Conservation (phyloP, 148 eudicot species). For the Drosera capensis region DNA sequence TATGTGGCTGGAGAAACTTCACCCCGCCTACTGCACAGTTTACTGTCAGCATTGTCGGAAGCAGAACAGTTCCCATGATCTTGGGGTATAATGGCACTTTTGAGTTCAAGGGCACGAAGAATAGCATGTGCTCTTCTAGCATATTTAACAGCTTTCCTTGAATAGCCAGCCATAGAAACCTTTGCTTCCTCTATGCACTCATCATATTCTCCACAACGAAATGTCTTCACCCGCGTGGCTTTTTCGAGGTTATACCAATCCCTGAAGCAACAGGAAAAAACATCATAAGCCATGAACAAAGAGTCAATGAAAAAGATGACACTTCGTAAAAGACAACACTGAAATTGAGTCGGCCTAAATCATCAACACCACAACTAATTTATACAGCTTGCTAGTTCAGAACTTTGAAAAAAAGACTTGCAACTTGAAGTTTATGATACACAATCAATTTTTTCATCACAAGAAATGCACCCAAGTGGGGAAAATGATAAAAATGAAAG, state of each 20-base stretch:
- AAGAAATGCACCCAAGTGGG: too few species aligned
- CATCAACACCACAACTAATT: too few species aligned
- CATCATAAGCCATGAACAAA: too few species aligned
- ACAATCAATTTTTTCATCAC: too few species aligned
- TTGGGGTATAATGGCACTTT: conserved; percentile 28
- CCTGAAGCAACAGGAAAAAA: conserved; percentile 20
- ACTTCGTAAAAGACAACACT: too few species aligned
- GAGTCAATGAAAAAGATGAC: too few species aligned
- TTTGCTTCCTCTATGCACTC: conserved; percentile 61
- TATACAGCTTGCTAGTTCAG: too few species aligned
- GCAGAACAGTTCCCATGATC: conserved; percentile 7
- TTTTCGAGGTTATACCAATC: conserved; percentile 75
- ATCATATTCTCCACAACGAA: conserved; percentile 72
- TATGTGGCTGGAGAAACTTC: conserved; percentile 16
- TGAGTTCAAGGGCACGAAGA: conserved; percentile 70
- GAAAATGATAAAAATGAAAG: too few species aligned
- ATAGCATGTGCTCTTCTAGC: conserved; percentile 75
- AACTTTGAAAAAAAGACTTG: too few species aligned
- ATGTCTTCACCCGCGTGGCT: conserved; percentile 53
- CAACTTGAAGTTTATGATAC: too few species aligned
- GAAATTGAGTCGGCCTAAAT: too few species aligned
- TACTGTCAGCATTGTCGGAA: conserved; percentile 10
- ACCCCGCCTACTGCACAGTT: conserved; percentile 7
- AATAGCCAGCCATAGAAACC: conserved; percentile 26
- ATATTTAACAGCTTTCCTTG: conserved; percentile 43